Base-by-base conservation (phyloP, 192 early-diverging fungal species). In the Obelidium mucronatum region DNA sequence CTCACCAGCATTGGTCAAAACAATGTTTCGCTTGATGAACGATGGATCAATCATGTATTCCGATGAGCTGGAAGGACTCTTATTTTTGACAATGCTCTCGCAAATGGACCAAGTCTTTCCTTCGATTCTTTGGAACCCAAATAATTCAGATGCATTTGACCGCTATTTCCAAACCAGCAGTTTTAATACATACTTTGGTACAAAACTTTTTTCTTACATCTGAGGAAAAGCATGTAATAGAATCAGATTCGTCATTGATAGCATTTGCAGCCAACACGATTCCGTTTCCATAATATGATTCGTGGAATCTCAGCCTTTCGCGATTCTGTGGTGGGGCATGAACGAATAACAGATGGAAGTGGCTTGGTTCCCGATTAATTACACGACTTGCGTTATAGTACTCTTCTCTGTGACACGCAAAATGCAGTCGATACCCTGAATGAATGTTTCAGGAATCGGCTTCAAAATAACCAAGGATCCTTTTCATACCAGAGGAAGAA, bases 51-150 rank as follows among this genome's bases (percentile, higher is more conserved):
- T 88, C 68, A 17, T 90, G 86, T 59, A 72, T 11, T 73, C 68
- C 19, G 82, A 80, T 3, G 88, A 77, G 35, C 90, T 90, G 0
- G 90, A 86, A 0, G 81, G 88, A 48, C 95, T 77, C 73, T 95
- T 93, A 72, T 94, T 94, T 19, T 78, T 53, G 2, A 80, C 44
- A 84, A 76, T 61, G 17, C 79, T 83, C 24, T 78, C 71, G 62
- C 77, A 77, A 61, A 98, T 93, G 8, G 90, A 91, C 90, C 93
- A 92, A 1, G 93, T 92, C 67, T 93, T 93, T 24, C 96, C 96
- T 61, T 94, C 91, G 22, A 95, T 74, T 13, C 84, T 40, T 1
- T 44, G 26, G 3, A 44, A 26, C 3, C 67, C 76, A 60, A 54
- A 71, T 22, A 70, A 30, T 58, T 77, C 76, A 26, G 37, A 26